phyloP scores from a whole-genome alignment of 2,329 filamentous ascomycete genomes.

The Trichoderma gracile region DNA sequence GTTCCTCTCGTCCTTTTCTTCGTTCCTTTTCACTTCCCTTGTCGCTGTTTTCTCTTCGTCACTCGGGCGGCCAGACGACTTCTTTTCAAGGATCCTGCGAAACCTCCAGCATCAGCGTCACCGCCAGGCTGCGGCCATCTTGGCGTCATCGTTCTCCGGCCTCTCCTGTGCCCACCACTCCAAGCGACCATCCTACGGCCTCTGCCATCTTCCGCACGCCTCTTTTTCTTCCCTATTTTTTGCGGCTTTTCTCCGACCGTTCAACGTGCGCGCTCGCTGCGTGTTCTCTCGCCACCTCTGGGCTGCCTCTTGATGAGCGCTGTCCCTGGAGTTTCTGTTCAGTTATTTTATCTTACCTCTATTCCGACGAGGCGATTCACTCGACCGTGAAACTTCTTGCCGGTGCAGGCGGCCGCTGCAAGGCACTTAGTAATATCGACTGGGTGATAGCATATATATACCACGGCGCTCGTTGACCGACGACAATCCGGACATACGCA shows the following conservation, averaged over 20 bases:
- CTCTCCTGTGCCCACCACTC: neutral
- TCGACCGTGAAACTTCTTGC: neutral
- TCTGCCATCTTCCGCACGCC: slow-evolving; percentile 12
- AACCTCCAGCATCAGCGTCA: neutral
- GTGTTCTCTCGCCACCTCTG: neutral
- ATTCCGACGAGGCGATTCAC: neutral
- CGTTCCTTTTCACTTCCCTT: neutral
- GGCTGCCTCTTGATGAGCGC: neutral
- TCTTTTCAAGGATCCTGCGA: neutral
- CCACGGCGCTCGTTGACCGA: neutral
- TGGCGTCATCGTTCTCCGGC: neutral
- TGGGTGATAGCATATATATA: neutral
- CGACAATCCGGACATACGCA: neutral
- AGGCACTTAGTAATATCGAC: neutral
- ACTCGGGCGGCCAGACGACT: neutral
- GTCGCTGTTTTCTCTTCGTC: neutral
- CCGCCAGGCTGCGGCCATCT: slow-evolving; percentile 6
- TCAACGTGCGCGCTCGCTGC: slow-evolving; percentile 4
- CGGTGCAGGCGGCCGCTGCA: neutral
- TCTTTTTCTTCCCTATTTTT: neutral
- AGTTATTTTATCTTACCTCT: neutral
- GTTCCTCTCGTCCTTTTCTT: neutral
- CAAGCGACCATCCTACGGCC: neutral
- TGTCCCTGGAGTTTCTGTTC: neutral
- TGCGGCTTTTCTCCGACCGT: neutral